phyloP scores from a whole-genome alignment of 2,329 filamentous ascomycete species.

The Trichoderma sp. region DNA sequence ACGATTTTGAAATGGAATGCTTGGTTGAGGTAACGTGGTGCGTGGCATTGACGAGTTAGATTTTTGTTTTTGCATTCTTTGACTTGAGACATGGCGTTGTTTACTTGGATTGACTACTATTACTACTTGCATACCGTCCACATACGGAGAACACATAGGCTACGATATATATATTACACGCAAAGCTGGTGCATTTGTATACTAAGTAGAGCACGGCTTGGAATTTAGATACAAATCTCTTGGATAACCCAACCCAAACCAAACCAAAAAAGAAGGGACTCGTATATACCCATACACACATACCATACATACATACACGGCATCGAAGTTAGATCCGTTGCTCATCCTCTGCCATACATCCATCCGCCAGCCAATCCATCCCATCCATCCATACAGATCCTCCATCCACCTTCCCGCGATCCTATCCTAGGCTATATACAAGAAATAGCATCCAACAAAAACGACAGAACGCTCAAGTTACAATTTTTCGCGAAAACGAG shows the following conservation, averaged over 20 bases:
- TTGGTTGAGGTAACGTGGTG: constrained; percentile 24
- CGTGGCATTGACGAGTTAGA: not conserved
- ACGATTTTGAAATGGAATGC: constrained; percentile 45
- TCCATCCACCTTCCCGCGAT: not conserved
- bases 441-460: not conserved
- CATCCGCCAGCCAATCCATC: not conserved
- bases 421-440: constrained; percentile 13
- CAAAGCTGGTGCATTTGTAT: not conserved
- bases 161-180: not conserved
- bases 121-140: not conserved
- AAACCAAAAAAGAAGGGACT: not conserved
- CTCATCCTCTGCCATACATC: not conserved
- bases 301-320: not conserved
- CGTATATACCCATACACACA: not conserved
- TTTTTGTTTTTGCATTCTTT: constrained; percentile 2
- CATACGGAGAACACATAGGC: not conserved
- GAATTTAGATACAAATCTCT: not conserved
- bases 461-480: not conserved
- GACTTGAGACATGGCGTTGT: not conserved
- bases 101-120: not conserved
- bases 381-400: not conserved
- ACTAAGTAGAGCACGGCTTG: not conserved
- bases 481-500: not conserved
- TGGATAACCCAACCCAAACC: not conserved
- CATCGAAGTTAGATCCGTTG: not conserved